Conservation (phyloP, 306 rosid species). For the Hippophae tibetana region DNA sequence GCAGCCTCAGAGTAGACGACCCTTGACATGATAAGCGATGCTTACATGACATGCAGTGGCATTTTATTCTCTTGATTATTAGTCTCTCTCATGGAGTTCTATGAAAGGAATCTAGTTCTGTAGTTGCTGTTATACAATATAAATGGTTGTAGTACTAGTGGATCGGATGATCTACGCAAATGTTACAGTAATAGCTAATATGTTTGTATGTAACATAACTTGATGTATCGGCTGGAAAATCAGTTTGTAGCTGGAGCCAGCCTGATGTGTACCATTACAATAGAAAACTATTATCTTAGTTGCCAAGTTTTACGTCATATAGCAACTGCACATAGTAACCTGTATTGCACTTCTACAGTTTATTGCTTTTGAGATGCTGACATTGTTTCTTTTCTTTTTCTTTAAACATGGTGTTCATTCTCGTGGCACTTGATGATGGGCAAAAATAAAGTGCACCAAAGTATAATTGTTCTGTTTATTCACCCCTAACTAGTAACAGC, state of each 20-base stretch:
- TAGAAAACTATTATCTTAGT: conserved; percentile 17
- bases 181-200: conserved; percentile 20
- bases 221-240: conserved; percentile 26
- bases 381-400: neutral
- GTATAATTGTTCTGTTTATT: too few species aligned
- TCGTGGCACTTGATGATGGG: too few species aligned
- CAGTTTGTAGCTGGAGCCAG: conserved; percentile 18
- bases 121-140: conserved; percentile 7
- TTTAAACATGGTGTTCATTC: too few species aligned
- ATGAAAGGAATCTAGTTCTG: conserved; percentile 15
- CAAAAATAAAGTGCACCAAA: too few species aligned
- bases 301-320: conserved; percentile 3
- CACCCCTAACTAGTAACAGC: too few species aligned
- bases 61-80: conserved; percentile 2
- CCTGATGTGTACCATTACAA: conserved; percentile 14
- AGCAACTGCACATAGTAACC: conserved; percentile 7
- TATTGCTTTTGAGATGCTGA: neutral
- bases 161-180: conserved; percentile 16
- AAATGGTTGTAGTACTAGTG: conserved; percentile 22
- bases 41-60: conserved; percentile 6
- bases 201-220: conserved; percentile 20
- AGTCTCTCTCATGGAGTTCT: conserved; percentile 9
- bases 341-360: neutral
- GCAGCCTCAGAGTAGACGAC: conserved; percentile 33
- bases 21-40: conserved; percentile 12